Base-by-base conservation (phyloP, 441 rosid genomes). In the Cnidoscolus chayamansa region DNA sequence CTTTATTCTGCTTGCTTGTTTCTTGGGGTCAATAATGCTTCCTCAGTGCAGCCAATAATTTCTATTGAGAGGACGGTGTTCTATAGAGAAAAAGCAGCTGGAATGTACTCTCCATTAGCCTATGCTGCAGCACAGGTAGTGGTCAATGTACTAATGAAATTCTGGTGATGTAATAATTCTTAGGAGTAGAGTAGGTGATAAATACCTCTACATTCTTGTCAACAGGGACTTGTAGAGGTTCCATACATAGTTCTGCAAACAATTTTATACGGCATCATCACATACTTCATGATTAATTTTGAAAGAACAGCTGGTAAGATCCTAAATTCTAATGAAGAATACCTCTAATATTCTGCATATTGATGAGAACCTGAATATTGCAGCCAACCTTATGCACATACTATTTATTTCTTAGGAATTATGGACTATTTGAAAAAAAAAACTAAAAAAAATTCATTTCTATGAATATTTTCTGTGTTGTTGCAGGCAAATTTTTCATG, bases 51-150 rank as follows among this genome's bases (percentile, higher is more conserved):
- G 73, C 98, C 98, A 67, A 83, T 94, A 19, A 87, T 94, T 56
- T 85, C 97, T 16, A 88, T 94, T 20, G 97, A 89, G 82, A 88
- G 97, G 81, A 84, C 97, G 0, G 94, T 90, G 3, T 92, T 92
- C 79, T 94, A 92, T 70, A 84, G 98, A 81, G 98, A 94, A 82
- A 92, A 76, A 72, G 97, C 97, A 64, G 97, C 97, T 8, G 93
- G 97, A 77, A 84, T 94, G 90, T 92, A 87, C 80, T 72, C 90
- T 66, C 92, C 98, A 19, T 74, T 85, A 47, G 71, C 93, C n/a
- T 92, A 92, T 73, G 98, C 98, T 4, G 75, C 77, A 31, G 97
- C 98, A 20, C 97, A 93, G 86, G 94, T 85, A 59, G 71, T 31
- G 63, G 7, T 64, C 51, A 55, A 48, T 35, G 16, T 5, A 9